Evolutionary conservation across 2,329 filamentous ascomycete genomes (phyloP).

Genomic region (Fusarium virguliforme): DNA sequence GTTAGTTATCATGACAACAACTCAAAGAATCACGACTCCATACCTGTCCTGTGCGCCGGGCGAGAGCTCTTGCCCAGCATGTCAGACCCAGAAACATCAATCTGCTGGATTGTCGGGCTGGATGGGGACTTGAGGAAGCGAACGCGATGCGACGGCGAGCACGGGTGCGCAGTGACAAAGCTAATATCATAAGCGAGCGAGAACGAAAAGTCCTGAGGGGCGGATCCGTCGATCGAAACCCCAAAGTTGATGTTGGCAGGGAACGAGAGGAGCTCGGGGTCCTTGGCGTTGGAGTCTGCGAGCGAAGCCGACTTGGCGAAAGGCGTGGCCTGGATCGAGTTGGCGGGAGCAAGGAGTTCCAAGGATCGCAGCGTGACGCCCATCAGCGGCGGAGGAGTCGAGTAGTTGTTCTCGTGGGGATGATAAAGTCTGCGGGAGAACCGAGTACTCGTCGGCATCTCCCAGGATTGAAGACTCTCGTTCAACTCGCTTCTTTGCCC

Average conservation of each 20-base stretch:
- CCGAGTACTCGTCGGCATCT: conserved; percentile 67
- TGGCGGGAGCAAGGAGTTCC: conserved; percentile 63
- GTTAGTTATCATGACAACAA: conserved; percentile 32
- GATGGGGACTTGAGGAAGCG: conserved; percentile 73
- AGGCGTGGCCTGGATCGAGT: conserved; percentile 64
- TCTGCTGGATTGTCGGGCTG: conserved; percentile 73
- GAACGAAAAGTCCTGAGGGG: conserved; percentile 61
- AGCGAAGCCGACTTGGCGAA: conserved; percentile 54
- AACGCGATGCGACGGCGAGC: conserved; percentile 71
- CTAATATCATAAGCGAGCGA: conserved; percentile 71
- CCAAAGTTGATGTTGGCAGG: conserved; percentile 57
- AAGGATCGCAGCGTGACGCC: conserved; percentile 67
- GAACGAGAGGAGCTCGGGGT: conserved; percentile 55
- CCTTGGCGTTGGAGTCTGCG: conserved; percentile 38
- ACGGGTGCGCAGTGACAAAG: conserved; percentile 78
- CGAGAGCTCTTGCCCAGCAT: conserved; percentile 63
- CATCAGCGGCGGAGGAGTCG: conserved; percentile 64
- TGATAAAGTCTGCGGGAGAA: conserved; percentile 75
- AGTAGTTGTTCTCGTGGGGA: conserved; percentile 71
- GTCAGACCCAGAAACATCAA: conserved; percentile 66
- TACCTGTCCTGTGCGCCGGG: conserved; percentile 66
- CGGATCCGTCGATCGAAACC: conserved; percentile 58
- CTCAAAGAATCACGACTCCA: conserved; percentile 26
- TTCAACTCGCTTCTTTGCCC: conserved; percentile 73
- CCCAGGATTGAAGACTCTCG: conserved; percentile 74